Base-by-base conservation (phyloP, 2,329 filamentous ascomycete genomes). In the Fusarium denticulatum region DNA sequence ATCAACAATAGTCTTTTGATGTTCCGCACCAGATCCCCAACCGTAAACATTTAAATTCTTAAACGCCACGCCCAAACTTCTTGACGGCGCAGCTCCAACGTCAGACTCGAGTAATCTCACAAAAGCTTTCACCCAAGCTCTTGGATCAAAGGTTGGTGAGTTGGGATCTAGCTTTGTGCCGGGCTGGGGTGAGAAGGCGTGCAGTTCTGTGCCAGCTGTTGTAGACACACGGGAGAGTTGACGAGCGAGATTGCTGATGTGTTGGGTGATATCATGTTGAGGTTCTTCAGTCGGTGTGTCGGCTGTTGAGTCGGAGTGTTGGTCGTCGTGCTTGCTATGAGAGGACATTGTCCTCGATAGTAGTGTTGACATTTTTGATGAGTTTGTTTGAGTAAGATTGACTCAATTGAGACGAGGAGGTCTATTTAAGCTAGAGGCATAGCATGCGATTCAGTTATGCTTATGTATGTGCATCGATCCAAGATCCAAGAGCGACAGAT, bases 61-160 rank as follows among this genome's bases (percentile, higher is more conserved):
- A 15, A 80, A 80, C 0, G 79, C 79, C 3, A 80, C 78, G 3
- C 79, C 79, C 0, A 79, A 64, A 34, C 71, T 74, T 13, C 79
- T 67, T 1, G 66, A 28, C 2, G 78, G 77, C 2, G 78, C 74
- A 13, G 79, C 69, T 3, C 56, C 63, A 10, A 67, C 66, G 7
- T 80, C 77, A 0, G 79, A 76, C 42, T 80, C 78, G 24, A 67
- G 73, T 3, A 81, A 61, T 12, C 62, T 72, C 16, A 80, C 69
- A 12, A 80, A 68, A 0, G 79, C 77, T 42, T 74, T 78, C 2
- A 75, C 72, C 79, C 79, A 80, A 37, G 67, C 74, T 12, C 62
- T 53, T 4, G 78, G 55, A 37, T 81, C 74, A 28, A 81, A 80
- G 14, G 58, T 74, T 15, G 77, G 42, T 1, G 79, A 80, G 20